Percentiles rank a stretch among this genome's conserved stretches.
These are phyloP conservation scores for Plasmopara muralis DNA, from an alignment of 352 stramenopile species.

Conservation along the genomic window DNA sequence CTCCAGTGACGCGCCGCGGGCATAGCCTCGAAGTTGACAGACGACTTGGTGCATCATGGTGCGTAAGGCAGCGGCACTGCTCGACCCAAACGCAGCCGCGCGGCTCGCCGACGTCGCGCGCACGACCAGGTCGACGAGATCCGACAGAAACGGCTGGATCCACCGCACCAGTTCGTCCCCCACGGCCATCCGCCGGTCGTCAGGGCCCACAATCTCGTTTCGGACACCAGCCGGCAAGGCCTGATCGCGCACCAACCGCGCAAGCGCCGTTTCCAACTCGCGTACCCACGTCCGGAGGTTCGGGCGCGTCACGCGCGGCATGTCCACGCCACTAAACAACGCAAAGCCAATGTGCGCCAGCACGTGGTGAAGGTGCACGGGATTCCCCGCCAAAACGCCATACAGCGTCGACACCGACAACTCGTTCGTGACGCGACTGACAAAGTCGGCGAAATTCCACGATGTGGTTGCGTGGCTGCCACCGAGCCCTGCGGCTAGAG, in stretches of 20 bases:
- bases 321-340: conserved; percentile 52
- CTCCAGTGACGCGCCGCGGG: conserved; percentile 28
- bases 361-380: conserved; percentile 44
- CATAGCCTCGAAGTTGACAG: conserved; percentile 28
- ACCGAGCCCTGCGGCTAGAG: conserved; percentile 31
- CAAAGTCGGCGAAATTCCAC: conserved; percentile 59
- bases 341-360: conserved; percentile 50
- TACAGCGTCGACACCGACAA: conserved; percentile 47
- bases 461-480: conserved; percentile 33
- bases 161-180: conserved; percentile 39
- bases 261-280: conserved; percentile 40
- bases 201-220: conserved; percentile 22
- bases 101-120: conserved; percentile 55
- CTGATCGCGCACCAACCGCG: conserved; percentile 30
- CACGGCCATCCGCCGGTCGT: conserved; percentile 22
- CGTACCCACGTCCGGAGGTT: conserved; percentile 51
- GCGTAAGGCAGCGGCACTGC: conserved; percentile 39
- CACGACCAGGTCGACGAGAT: conserved; percentile 51
- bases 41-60: conserved; percentile 54
- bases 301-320: conserved; percentile 50
- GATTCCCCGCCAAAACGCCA: conserved; percentile 40
- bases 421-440: conserved; percentile 38
- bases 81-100: conserved; percentile 36
- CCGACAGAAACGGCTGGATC: conserved; percentile 50
- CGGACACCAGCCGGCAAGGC: conserved; percentile 31